phyloP scores from a whole-genome alignment of 768 basidiomycete species.

The Lepiota venenata region DNA sequence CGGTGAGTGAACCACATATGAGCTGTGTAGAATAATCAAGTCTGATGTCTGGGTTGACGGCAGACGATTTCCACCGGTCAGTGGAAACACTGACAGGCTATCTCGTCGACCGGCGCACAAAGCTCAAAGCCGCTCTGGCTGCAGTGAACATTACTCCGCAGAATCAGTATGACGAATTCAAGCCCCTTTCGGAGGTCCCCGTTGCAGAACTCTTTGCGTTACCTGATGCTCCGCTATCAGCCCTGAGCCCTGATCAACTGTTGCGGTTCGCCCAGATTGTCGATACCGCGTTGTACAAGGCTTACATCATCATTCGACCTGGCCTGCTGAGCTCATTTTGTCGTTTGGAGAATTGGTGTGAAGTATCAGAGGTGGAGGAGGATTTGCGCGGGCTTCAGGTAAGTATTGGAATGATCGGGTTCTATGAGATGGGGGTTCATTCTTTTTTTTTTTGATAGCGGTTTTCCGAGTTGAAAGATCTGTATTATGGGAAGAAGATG shows the following conservation, averaged over 20 bases:
- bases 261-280: slow-evolving; percentile 90
- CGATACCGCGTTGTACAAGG: slow-evolving; percentile 93
- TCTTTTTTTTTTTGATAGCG: slow-evolving; percentile 48
- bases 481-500: slow-evolving; percentile 96
- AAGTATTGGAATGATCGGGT: slow-evolving; percentile 15
- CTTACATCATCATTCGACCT: slow-evolving; percentile 81
- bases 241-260: slow-evolving; percentile 79
- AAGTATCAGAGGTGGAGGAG: slow-evolving; percentile 78
- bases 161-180: slow-evolving; percentile 62
- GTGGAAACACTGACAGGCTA: slow-evolving; percentile 89
- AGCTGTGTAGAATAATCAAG: too few relatives aligned
- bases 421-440: slow-evolving; percentile 1
- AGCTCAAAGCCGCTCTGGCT: slow-evolving; percentile 74
- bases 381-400: slow-evolving; percentile 79
- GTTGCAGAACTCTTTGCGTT: slow-evolving; percentile 73
- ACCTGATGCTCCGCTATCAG: slow-evolving; percentile 70
- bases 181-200: slow-evolving; percentile 69
- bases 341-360: slow-evolving; percentile 94
- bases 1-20: slow-evolving; percentile 21
- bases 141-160: slow-evolving; percentile 64
- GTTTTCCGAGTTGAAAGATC: slow-evolving; percentile 83
- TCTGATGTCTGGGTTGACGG: neutral
- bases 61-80: slow-evolving; percentile 65
- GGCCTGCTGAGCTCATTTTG: slow-evolving; percentile 83
- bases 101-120: slow-evolving; percentile 86